Conservation (phyloP, 768 basidiomycete genomes). For the Filobasidium wieringae region DNA sequence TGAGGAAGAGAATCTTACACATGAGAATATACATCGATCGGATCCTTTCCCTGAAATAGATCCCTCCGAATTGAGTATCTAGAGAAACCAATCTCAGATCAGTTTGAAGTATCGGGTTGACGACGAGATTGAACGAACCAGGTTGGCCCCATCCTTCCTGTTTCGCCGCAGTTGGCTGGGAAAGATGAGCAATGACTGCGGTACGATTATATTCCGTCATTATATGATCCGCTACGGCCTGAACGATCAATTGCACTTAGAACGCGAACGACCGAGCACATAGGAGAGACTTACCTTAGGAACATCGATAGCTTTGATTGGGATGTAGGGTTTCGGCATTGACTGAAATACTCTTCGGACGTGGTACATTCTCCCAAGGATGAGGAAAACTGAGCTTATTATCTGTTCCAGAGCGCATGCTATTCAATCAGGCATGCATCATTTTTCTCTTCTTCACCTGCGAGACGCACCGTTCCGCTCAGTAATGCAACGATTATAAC, state of each 20-base stretch:
- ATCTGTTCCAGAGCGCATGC: neutral
- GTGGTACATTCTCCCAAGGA: constrained; percentile 14
- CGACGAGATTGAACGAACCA: constrained; percentile 17
- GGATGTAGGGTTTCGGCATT: constrained; percentile 39
- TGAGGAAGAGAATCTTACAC: neutral
- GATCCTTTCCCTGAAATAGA: constrained; percentile 12
- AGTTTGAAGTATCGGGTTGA: neutral
- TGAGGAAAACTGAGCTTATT: constrained; percentile 12
- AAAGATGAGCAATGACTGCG: constrained; percentile 37
- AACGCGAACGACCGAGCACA: neutral
- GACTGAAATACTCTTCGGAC: constrained; percentile 24
- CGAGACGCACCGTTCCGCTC: constrained; percentile 27
- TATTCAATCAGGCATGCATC: neutral
- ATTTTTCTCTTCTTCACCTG: neutral
- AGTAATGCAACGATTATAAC: constrained; percentile 30
- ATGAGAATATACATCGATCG: constrained; percentile 9
- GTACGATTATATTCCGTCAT: constrained; percentile 35
- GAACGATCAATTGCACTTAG: neutral
- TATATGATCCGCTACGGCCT: constrained; percentile 35
- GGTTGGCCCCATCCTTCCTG: constrained; percentile 40
- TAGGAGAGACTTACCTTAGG: constrained; percentile 22
- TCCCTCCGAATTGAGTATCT: constrained; percentile 11
- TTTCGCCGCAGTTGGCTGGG: constrained; percentile 34
- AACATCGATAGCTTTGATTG: constrained; percentile 34
- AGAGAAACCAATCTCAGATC: constrained; percentile 27